A percentile compares a stretch with the other conserved stretches of the same genome.
Evolutionary conservation across 164 flowering plant genomes (phyloP).

Genomic region (Dillenia turbinata): DNA sequence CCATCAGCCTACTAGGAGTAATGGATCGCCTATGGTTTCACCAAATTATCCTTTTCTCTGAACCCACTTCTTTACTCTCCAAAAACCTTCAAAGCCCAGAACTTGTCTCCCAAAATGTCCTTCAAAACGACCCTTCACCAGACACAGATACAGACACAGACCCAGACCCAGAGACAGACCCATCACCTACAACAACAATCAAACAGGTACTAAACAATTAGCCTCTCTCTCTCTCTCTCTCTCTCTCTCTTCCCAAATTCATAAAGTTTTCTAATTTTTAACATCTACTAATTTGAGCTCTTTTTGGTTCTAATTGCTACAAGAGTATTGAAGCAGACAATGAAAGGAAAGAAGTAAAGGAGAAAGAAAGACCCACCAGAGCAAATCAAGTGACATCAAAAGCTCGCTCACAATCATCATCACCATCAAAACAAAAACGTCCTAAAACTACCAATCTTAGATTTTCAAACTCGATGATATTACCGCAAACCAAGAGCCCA

Average conservation of each 20-base stretch:
- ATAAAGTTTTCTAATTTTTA: neutral
- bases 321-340: slow-evolving; percentile 1
- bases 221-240: too few species aligned
- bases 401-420: slow-evolving; percentile 24
- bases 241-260: too few species aligned
- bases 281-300: neutral
- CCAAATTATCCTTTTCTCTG: slow-evolving; percentile 34
- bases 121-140: neutral
- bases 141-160: slow-evolving; percentile 12
- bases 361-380: slow-evolving; percentile 19
- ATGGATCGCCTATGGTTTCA: slow-evolving; percentile 64
- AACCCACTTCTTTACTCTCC: slow-evolving; percentile 14
- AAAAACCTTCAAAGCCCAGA: slow-evolving; percentile 1
- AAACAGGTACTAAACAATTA: neutral
- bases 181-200: slow-evolving; percentile 5
- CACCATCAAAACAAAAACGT: slow-evolving; percentile 18
- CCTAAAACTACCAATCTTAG: slow-evolving; percentile 1
- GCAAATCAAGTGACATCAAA: slow-evolving; percentile 6
- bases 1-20: slow-evolving; percentile 25
- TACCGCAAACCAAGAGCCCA: slow-evolving; percentile 36
- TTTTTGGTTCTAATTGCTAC: neutral
- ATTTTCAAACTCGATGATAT: slow-evolving; percentile 4
- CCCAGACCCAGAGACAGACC: neutral
- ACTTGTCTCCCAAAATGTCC: slow-evolving; percentile 3
- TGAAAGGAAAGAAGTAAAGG: slow-evolving; percentile 1